Base-by-base conservation (phyloP, 202 grass and related monocot genomes). In the Cymbopogon flexuosus region DNA sequence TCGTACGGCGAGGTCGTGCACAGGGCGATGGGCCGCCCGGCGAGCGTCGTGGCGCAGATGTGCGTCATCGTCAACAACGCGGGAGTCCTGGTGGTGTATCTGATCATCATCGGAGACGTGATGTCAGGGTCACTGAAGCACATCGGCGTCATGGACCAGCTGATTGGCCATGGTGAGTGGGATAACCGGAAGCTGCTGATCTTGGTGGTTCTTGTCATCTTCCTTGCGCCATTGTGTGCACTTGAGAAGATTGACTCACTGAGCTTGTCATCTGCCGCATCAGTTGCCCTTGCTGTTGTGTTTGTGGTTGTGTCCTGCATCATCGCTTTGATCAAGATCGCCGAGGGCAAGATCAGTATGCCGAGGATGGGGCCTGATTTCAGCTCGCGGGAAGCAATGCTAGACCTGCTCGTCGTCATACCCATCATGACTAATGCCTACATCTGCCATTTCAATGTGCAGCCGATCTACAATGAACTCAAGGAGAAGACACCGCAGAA, bases 391-490 rank as follows among this genome's bases (percentile, higher is more conserved):
- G 88, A 71, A 10, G 92, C 89, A 10, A 69, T 97, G 52, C 84
- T 97, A 22, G 92, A 97, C 52, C 61, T 97, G 72, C 76, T 97
- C 2, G 94, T 94, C 2, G 94, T 97, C 19, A 90, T 97, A 73
- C 94, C 94, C 8, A 97, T 97, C 72, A 97, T 97, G 94, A 97
- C 94, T 0, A 97, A 97, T n/a, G 94, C 94, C 30, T 97, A 45
- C 76, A 79, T 97, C 58, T 97, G 94, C 6, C 94, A 97, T 77
- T 97, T 97, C 78, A 97, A 94, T 13, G 87, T 97, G 5, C 94
- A 97, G 80, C 94, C 94, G 0, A 97, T 97, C 84, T 97, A 97
- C 57, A 97, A 97, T 27, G 94, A 97, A 64, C 91, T 97, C 36
- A 94, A 94, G 79, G 90, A 85, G 47, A 92, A 88, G 83, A 92